phyloP scores from a whole-genome alignment of 805 yeast genomes.

The Helenozyma rhizophorensis region DNA sequence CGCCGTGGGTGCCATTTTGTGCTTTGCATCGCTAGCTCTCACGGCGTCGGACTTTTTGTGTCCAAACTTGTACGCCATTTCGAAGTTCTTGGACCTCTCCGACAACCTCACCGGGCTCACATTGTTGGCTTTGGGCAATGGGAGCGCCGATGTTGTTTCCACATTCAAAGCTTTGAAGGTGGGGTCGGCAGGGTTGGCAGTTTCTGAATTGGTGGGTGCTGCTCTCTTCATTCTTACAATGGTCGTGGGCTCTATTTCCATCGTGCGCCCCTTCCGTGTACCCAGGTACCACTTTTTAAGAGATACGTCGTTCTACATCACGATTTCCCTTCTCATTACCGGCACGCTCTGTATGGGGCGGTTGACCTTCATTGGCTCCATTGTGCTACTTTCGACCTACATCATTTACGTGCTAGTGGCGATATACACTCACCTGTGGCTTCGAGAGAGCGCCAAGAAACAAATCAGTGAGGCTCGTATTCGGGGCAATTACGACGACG shows the following conservation, averaged over 20 bases:
- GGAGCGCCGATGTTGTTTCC: slow-evolving; percentile 83
- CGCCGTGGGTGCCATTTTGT: slow-evolving; percentile 25
- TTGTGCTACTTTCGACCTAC: slow-evolving; percentile 54
- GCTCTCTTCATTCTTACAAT: slow-evolving; percentile 77
- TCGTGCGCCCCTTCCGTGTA: slow-evolving; percentile 61
- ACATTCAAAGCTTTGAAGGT: slow-evolving; percentile 77
- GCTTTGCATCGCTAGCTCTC: slow-evolving; percentile 65
- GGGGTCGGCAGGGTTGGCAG: slow-evolving; percentile 71
- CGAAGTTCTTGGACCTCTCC: slow-evolving; percentile 57
- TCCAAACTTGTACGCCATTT: slow-evolving; percentile 68
- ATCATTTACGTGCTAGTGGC: slow-evolving; percentile 50
- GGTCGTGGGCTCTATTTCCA: slow-evolving; percentile 74
- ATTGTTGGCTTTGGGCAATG: slow-evolving; percentile 84
- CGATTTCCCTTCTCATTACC: slow-evolving; percentile 47
- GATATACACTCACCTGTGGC: slow-evolving; percentile 21
- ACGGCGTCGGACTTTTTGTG: slow-evolving; percentile 81
- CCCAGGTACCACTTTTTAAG: slow-evolving; percentile 48
- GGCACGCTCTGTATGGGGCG: slow-evolving; percentile 51
- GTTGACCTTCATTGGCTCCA: slow-evolving; percentile 53
- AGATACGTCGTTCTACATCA: slow-evolving; percentile 57
- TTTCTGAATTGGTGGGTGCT: slow-evolving; percentile 91
- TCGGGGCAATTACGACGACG: slow-evolving; percentile 10
- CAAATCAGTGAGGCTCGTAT: slow-evolving; percentile 9
- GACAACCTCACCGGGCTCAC: slow-evolving; percentile 85
- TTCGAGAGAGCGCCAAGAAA: slow-evolving; percentile 6